Conservation (phyloP, 495 filamentous ascomycete genomes). For the Hypoxylon perforatum region DNA sequence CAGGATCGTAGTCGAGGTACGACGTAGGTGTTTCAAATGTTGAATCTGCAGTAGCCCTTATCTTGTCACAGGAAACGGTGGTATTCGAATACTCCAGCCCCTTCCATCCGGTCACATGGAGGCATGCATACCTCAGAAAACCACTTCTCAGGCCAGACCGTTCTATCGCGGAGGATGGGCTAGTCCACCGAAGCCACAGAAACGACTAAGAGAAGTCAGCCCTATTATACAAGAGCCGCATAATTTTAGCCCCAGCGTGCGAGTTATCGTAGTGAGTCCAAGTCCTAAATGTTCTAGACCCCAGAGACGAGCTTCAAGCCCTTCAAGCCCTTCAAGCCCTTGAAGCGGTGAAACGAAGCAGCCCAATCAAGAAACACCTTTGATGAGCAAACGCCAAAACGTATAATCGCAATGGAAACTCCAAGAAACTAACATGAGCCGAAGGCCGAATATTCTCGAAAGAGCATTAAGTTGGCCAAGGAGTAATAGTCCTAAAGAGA, state of each 20-base stretch:
- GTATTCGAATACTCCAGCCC: not conserved
- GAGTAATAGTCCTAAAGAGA: too few relatives aligned
- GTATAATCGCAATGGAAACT: too few relatives aligned
- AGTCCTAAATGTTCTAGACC: conserved; percentile 1
- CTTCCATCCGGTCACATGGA: not conserved
- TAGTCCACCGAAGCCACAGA: not conserved
- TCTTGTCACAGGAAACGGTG: too few relatives aligned
- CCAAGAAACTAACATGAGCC: too few relatives aligned
- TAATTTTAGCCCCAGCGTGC: not conserved
- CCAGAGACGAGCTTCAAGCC: not conserved
- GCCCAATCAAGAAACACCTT: not conserved
- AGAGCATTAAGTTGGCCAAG: too few relatives aligned
- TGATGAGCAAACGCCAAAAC: not conserved
- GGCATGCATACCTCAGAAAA: not conserved
- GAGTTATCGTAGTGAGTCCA: not conserved
- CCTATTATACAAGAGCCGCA: conserved; percentile 10
- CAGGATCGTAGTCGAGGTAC: conserved; percentile 1
- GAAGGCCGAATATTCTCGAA: too few relatives aligned
- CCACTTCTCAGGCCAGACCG: conserved; percentile 1
- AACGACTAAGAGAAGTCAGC: not conserved
- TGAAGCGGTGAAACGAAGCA: conserved; percentile 23
- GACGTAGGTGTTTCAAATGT: not conserved
- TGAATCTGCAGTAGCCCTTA: conserved; percentile 10
- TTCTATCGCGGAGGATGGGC: conserved; percentile 5
- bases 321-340: conserved; percentile 6